Evolutionary conservation across 2,329 filamentous ascomycete genomes (phyloP).

Genomic region (Alternaria triticimaculans): DNA sequence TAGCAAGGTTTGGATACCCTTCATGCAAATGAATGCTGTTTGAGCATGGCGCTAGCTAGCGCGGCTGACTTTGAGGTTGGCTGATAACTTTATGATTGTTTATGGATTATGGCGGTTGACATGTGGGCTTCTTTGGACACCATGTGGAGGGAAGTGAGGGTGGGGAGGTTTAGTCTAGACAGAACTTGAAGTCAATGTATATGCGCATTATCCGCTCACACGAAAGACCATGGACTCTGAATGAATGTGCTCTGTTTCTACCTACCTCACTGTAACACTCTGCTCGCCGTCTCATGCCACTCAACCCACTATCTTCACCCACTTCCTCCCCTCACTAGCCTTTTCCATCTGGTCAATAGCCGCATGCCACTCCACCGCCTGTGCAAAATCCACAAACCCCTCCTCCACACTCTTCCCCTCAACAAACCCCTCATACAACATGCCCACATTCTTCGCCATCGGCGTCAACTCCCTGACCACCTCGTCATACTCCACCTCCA

Average conservation of each 20-base stretch:
- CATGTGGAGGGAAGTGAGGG: not conserved
- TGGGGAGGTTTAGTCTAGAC: constrained; percentile 4
- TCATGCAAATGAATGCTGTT: constrained; percentile 11
- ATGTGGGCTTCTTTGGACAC: not conserved
- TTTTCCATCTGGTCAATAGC: not conserved
- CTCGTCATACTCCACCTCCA: constrained; percentile 56
- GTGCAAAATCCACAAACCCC: not conserved
- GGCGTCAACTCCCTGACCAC: constrained; percentile 50
- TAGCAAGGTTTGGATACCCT: constrained; percentile 23
- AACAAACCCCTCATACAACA: constrained; percentile 63
- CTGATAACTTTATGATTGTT: constrained; percentile 1
- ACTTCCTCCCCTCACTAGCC: not conserved
- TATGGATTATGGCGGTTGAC: not conserved
- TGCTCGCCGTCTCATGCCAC: not conserved
- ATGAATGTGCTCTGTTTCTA: not conserved
- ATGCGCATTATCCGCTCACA: not conserved
- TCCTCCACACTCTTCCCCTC: constrained; percentile 28
- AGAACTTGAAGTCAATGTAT: constrained; percentile 13
- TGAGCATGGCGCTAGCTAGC: constrained; percentile 5
- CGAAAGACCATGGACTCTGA: not conserved
- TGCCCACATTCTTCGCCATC: constrained; percentile 57
- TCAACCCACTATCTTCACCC: not conserved
- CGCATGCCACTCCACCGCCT: not conserved
- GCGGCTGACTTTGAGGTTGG: not conserved
- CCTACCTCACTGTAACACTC: not conserved